Evolutionary conservation across 2,329 filamentous ascomycete species (phyloP).

Genomic region (Torrubiella hemipterigena): DNA sequence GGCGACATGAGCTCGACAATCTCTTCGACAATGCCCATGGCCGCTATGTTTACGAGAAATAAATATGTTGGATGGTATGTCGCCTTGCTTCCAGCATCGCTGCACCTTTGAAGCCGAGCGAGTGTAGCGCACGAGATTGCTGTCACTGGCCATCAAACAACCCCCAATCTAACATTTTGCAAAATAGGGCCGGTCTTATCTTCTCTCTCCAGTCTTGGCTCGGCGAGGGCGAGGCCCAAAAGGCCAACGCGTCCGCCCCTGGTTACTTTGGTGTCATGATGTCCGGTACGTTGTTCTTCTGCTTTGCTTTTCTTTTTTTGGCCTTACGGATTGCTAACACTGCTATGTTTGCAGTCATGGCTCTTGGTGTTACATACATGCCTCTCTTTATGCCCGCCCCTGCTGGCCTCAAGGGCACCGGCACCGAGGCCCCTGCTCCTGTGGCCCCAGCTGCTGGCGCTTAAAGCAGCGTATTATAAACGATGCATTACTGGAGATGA

Average conservation of each 20-base stretch:
- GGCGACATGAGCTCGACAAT: conserved; percentile 62
- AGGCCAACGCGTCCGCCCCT: conserved; percentile 55
- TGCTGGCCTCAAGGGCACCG: conserved; percentile 15
- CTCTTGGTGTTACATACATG: conserved; percentile 40
- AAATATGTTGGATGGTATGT: conserved; percentile 59
- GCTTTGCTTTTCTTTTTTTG: neutral
- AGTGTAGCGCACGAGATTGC: conserved; percentile 2
- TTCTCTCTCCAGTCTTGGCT: conserved; percentile 69
- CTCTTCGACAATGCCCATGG: conserved; percentile 81
- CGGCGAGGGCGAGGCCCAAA: conserved; percentile 57
- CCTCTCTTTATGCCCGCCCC: conserved; percentile 36
- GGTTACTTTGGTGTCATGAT: conserved; percentile 63
- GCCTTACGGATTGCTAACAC: conserved; percentile 7
- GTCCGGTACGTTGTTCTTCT: conserved; percentile 45
- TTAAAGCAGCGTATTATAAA: no score
- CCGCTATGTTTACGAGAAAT: conserved; percentile 87
- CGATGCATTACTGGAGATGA: no score
- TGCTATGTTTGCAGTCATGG: conserved; percentile 46
- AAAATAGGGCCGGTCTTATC: conserved; percentile 61
- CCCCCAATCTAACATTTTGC: no score
- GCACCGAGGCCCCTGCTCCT: conserved; percentile 17
- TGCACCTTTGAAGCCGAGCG: neutral
- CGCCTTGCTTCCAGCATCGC: neutral
- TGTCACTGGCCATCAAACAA: no score
- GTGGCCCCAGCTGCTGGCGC: no score